phyloP scores from a whole-genome alignment of 257 asterid genomes.

The Agastache rugosa region DNA sequence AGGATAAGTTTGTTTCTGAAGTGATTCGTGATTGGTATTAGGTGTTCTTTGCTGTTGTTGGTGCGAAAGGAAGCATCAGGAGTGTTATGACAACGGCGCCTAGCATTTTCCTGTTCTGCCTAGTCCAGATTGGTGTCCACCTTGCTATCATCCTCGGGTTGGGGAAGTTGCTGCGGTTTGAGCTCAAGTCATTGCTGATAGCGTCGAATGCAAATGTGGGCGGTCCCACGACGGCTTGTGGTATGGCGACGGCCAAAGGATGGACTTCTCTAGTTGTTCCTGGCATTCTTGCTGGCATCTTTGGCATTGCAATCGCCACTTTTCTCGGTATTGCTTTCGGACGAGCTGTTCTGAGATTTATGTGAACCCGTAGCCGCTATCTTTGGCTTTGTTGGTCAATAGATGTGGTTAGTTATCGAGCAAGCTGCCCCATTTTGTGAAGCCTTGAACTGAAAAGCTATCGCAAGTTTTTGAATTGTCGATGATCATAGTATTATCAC shows the following conservation, averaged over 20 bases:
- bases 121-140: slow-evolving; percentile 79
- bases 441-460: too few species aligned
- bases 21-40: slow-evolving; percentile 26
- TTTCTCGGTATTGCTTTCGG: slow-evolving; percentile 91
- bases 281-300: slow-evolving; percentile 90
- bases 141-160: slow-evolving; percentile 77
- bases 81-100: slow-evolving; percentile 78
- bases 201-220: slow-evolving; percentile 99
- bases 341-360: slow-evolving; percentile 60
- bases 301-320: slow-evolving; percentile 85
- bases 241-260: slow-evolving; percentile 98
- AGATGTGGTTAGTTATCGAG: neutral
- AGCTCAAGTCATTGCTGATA: slow-evolving; percentile 71
- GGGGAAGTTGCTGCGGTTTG: slow-evolving; percentile 74
- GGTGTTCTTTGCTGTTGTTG: slow-evolving; percentile 83
- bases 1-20: neutral
- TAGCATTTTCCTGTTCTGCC: slow-evolving; percentile 72
- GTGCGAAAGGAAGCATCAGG: slow-evolving; percentile 84
- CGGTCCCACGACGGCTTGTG: slow-evolving; percentile 95
- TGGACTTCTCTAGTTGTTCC: slow-evolving; percentile 86
- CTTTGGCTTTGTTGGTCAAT: neutral
- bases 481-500: too few species aligned
- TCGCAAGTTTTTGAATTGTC: too few species aligned
- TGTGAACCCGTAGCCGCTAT: too few species aligned
- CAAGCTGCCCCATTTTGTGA: neutral